A percentile compares a stretch with the other conserved stretches of the same genome.
phyloP scores from a whole-genome alignment of 164 flowering plant genomes.

The Magnolia kwangsiensis region DNA sequence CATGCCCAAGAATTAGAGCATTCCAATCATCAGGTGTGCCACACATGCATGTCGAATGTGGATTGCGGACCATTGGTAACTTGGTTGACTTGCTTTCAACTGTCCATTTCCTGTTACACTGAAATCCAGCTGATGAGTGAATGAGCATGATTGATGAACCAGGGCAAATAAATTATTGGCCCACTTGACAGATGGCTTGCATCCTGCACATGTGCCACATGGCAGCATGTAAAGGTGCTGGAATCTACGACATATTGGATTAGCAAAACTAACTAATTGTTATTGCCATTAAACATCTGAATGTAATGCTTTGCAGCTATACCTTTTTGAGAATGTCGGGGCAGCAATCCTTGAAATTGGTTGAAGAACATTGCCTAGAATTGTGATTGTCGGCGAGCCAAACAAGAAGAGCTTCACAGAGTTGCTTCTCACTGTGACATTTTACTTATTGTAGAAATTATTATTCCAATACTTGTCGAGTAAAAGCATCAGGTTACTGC shows the following conservation, averaged over 20 bases:
- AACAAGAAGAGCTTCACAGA: constrained; percentile 50
- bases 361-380: constrained; percentile 17
- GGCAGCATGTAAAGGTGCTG: not conserved
- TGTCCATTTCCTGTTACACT: not conserved
- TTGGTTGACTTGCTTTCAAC: not conserved
- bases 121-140: not conserved
- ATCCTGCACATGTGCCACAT: not conserved
- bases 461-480: not conserved
- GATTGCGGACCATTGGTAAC: no score
- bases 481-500: constrained; percentile 3
- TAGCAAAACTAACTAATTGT: not conserved
- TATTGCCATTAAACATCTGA: not conserved
- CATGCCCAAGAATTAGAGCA: no score
- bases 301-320: not conserved
- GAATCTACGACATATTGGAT: not conserved
- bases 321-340: constrained; percentile 46
- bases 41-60: no score
- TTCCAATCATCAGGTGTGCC: no score
- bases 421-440: constrained; percentile 65
- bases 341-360: constrained; percentile 12
- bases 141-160: not conserved
- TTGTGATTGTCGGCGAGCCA: constrained; percentile 43
- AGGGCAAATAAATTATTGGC: not conserved
- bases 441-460: constrained; percentile 6
- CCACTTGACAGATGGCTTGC: not conserved